These are phyloP conservation scores for Penicillium sp. DNA, from an alignment of 2,329 filamentous ascomycete genomes.

Conservation along the genomic window DNA sequence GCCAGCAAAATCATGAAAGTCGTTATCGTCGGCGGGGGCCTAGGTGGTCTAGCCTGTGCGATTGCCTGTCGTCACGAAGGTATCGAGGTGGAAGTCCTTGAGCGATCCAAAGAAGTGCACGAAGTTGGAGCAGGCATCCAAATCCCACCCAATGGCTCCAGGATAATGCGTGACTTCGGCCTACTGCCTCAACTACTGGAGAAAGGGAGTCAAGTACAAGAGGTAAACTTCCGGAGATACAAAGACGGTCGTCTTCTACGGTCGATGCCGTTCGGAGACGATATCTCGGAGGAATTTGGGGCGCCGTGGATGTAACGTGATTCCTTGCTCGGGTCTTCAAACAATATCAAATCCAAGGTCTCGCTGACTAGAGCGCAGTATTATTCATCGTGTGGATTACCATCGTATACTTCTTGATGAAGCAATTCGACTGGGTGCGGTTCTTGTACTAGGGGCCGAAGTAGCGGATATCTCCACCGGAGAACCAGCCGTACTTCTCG, in stretches of 20 bases:
- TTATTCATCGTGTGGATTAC: constrained; percentile 23
- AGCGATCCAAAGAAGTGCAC: constrained; percentile 16
- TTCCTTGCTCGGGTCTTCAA: no score
- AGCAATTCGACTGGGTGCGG: constrained; percentile 13
- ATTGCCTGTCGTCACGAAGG: constrained; percentile 23
- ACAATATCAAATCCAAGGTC: no score
- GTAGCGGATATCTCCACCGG: constrained; percentile 10
- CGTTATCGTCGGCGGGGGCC: constrained; percentile 39
- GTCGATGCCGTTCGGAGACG: constrained; percentile 22
- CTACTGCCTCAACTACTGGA: constrained; percentile 15
- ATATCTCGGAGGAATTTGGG: constrained; percentile 21
- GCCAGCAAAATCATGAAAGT: constrained; percentile 57
- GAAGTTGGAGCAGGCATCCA: constrained; percentile 30
- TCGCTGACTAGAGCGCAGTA: constrained; percentile 5
- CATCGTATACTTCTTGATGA: constrained; percentile 18
- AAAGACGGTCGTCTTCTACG: constrained; percentile 17
- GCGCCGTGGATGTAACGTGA: constrained; percentile 26
- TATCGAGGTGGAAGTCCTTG: constrained; percentile 23
- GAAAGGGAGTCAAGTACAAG: constrained; percentile 7
- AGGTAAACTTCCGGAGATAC: constrained; percentile 22
- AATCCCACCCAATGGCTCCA: constrained; percentile 28
- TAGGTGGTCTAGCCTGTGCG: constrained; percentile 25
- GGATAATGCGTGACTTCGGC: constrained; percentile 18
- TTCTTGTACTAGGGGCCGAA: constrained; percentile 7
- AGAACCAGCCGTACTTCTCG: constrained; percentile 6